These are phyloP conservation scores for Pseudopithomyces maydicus DNA, from an alignment of 2,329 filamentous ascomycete species.

Conservation along the genomic window DNA sequence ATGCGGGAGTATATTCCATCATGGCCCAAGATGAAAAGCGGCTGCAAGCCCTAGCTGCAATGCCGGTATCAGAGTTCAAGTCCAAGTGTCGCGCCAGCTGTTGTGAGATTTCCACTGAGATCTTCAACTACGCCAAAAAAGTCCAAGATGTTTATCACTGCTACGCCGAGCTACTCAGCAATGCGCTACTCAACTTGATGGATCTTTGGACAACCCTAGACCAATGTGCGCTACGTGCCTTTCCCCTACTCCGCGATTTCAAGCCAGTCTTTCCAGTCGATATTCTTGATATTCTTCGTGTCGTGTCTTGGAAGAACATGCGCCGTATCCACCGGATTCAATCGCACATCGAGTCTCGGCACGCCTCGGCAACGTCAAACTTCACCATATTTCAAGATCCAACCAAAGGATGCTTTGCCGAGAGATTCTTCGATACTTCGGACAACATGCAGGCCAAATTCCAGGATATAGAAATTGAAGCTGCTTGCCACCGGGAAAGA, in stretches of 20 bases:
- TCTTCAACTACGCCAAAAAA: conserved; percentile 36
- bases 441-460: conserved; percentile 11
- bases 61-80: too few relatives aligned
- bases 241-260: conserved; percentile 57
- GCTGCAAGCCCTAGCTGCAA: neutral
- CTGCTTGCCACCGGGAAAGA: too few relatives aligned
- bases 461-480: too few relatives aligned
- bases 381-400: conserved; percentile 57
- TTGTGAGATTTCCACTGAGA: too few relatives aligned
- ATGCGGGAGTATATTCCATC: neutral
- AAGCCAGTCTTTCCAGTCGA: conserved; percentile 57
- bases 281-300: conserved; percentile 60
- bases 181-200: conserved; percentile 59
- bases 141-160: conserved; percentile 47
- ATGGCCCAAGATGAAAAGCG: neutral
- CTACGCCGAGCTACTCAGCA: conserved; percentile 57
- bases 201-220: conserved; percentile 66
- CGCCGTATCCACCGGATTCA: conserved; percentile 57
- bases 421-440: conserved; percentile 50
- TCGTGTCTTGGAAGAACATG: conserved; percentile 57
- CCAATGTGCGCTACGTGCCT: conserved; percentile 46
- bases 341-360: conserved; percentile 52
- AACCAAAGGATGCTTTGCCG: conserved; percentile 51
- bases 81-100: too few relatives aligned
- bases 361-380: conserved; percentile 6